These are phyloP conservation scores for Thielaviopsis euricoi DNA, from an alignment of 2,329 filamentous ascomycete genomes.

Conservation along the genomic window DNA sequence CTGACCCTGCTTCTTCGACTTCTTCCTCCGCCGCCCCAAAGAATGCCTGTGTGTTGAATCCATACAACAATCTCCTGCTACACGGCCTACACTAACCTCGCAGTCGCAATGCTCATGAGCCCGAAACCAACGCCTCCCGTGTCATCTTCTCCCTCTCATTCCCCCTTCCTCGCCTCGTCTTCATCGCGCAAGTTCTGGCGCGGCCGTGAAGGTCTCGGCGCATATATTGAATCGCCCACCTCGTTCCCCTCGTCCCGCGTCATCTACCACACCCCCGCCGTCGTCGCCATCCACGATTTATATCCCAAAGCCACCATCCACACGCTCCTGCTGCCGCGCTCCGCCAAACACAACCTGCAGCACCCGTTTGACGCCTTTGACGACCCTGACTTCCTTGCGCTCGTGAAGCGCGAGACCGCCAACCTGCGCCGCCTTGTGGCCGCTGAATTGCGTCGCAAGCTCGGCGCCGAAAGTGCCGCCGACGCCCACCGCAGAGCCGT, in stretches of 20 bases:
- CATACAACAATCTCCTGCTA: too few relatives aligned
- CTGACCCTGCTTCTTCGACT: too few relatives aligned
- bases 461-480: slow-evolving; percentile 43
- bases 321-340: slow-evolving; percentile 71
- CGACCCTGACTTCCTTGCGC: slow-evolving; percentile 49
- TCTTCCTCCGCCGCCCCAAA: not conserved
- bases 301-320: slow-evolving; percentile 80
- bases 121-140: not conserved
- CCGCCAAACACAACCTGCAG: slow-evolving; percentile 37
- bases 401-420: slow-evolving; percentile 42
- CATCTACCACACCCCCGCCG: slow-evolving; percentile 49
- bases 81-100: not conserved
- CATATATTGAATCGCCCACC: slow-evolving; percentile 49
- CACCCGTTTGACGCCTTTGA: slow-evolving; percentile 69
- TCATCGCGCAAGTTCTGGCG: slow-evolving; percentile 20
- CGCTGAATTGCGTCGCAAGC: slow-evolving; percentile 54
- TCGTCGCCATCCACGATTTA: slow-evolving; percentile 63
- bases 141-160: not conserved
- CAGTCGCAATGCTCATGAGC: not conserved
- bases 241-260: slow-evolving; percentile 45
- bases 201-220: slow-evolving; percentile 42
- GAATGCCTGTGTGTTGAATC: not conserved
- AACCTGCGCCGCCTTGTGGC: slow-evolving; percentile 51
- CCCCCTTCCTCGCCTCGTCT: not conserved
- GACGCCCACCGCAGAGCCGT: slow-evolving; percentile 52